A percentile compares a stretch with the other conserved stretches of the same genome.
Conservation (phyloP, 331 rosid species). For the Telfairia occidentalis region DNA sequence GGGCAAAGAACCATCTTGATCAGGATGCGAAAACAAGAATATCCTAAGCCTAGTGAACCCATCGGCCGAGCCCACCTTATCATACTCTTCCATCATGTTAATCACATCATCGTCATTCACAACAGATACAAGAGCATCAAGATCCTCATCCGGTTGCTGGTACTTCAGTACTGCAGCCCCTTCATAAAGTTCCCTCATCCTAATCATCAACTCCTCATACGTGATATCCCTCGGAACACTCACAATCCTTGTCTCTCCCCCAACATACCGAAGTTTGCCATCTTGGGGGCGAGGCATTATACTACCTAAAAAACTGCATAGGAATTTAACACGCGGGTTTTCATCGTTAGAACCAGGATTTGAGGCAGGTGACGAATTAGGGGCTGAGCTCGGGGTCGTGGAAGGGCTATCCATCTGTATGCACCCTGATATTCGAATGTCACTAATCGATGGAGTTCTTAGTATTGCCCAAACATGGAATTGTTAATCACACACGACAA, state of each 20-base stretch:
- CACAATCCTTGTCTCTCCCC: constrained; percentile 95
- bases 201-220: constrained; percentile 81
- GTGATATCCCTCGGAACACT: constrained; percentile 53
- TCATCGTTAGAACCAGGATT: constrained; percentile 41
- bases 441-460: constrained; percentile 35
- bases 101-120: constrained; percentile 91
- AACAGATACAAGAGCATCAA: constrained; percentile 93
- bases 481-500: constrained; percentile 46
- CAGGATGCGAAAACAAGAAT: constrained; percentile 67
- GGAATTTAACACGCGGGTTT: constrained; percentile 62
- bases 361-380: constrained; percentile 26
- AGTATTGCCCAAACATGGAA: constrained; percentile 42
- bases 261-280: constrained; percentile 87
- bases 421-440: constrained; percentile 20
- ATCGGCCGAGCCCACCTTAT: constrained; percentile 75
- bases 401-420: constrained; percentile 64
- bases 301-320: constrained; percentile 78
- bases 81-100: constrained; percentile 99
- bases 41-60: constrained; percentile 94
- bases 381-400: constrained; percentile 32
- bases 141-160: constrained; percentile 98
- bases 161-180: constrained; percentile 73
- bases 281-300: constrained; percentile 98
- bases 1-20: constrained; percentile 58
- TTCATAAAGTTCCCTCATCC: constrained; percentile 82